These are phyloP conservation scores for Pleurozium schreberi DNA, from an alignment of 225 moss, liverwort and hornwort genomes.

Conservation along the genomic window DNA sequence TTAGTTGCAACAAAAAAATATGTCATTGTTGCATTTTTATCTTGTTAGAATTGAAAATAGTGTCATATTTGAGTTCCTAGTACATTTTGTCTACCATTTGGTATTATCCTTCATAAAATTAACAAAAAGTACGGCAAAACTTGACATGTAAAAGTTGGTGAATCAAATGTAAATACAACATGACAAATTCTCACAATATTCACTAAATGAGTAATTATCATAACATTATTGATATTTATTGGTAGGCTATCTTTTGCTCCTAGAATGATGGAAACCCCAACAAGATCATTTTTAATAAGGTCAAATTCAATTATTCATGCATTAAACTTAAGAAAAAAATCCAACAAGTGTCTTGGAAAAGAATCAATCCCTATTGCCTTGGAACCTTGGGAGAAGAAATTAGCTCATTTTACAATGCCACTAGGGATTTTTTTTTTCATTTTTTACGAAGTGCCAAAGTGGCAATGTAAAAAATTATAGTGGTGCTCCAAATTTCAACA, in stretches of 20 bases:
- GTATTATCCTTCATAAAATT: not conserved
- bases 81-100: rapidly evolving
- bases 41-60: not conserved
- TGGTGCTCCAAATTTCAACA: too few relatives aligned
- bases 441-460: too few relatives aligned
- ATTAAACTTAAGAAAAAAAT: not conserved
- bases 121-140: not conserved
- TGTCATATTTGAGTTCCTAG: not conserved
- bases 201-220: not conserved
- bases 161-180: not conserved
- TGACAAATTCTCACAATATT: not conserved
- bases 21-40: not conserved
- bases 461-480: too few relatives aligned
- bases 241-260: not conserved
- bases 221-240: not conserved
- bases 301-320: not conserved
- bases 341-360: rapidly evolving
- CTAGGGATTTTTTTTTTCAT: too few relatives aligned
- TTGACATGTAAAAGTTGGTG: not conserved
- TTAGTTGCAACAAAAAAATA: not conserved
- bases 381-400: not conserved
- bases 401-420: not conserved
- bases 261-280: rapidly evolving
- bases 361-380: not conserved
- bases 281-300: not conserved